Evolutionary conservation across 208 protist species (phyloP).

Genomic region (Trypanosoma platydactyli): DNA sequence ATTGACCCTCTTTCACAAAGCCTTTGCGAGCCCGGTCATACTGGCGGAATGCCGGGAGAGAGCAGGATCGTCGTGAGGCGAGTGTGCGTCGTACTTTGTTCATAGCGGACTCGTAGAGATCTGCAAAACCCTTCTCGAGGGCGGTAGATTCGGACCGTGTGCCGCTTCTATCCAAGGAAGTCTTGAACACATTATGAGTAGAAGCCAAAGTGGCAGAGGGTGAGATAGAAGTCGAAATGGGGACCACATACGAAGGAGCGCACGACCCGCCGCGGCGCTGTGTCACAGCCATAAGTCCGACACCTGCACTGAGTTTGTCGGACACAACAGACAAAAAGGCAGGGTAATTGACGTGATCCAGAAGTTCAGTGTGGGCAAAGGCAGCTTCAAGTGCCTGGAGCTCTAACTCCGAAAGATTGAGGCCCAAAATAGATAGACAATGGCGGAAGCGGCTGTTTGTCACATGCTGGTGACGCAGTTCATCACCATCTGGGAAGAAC

Average conservation of each 20-base stretch:
- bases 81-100: slow-evolving; percentile 51
- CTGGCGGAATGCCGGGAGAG: slow-evolving; percentile 71
- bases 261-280: slow-evolving; percentile 40
- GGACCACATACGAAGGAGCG: slow-evolving; percentile 3
- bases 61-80: slow-evolving; percentile 46
- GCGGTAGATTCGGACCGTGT: not conserved
- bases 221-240: not conserved
- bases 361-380: slow-evolving; percentile 41
- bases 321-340: slow-evolving; percentile 61
- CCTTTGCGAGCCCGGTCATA: slow-evolving; percentile 79
- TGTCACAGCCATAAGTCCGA: slow-evolving; percentile 42
- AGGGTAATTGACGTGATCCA: slow-evolving; percentile 64
- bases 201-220: too few species aligned
- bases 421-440: slow-evolving; percentile 72
- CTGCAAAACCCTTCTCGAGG: slow-evolving; percentile 18
- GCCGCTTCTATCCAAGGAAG: not conserved
- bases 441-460: slow-evolving; percentile 76
- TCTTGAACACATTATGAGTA: not conserved
- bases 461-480: slow-evolving; percentile 80
- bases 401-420: slow-evolving; percentile 57
- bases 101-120: slow-evolving; percentile 38
- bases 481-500: slow-evolving; percentile 87
- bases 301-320: slow-evolving; percentile 48
- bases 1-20: slow-evolving; percentile 82
- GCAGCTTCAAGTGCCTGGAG: slow-evolving; percentile 50